These are phyloP conservation scores for Suillus tomentosus DNA, from an alignment of 768 basidiomycete species.

Conservation along the genomic window DNA sequence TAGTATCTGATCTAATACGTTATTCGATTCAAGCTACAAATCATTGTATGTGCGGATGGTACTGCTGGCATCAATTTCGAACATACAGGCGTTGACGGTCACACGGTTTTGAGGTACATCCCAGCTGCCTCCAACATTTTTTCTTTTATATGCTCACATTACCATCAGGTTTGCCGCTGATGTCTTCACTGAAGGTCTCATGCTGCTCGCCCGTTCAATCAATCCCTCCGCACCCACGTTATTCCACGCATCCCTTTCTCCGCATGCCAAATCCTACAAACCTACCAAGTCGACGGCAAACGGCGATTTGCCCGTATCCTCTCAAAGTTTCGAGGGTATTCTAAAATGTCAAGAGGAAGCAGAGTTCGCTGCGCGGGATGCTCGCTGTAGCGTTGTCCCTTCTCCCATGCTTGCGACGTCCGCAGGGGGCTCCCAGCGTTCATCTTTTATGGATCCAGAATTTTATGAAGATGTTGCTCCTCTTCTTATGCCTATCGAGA, in stretches of 20 bases:
- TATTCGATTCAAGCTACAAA: slow-evolving; percentile 68
- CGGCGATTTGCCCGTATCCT: too few relatives aligned
- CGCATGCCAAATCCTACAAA: slow-evolving; percentile 76
- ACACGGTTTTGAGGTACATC: slow-evolving; percentile 81
- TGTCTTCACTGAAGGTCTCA: slow-evolving; percentile 96
- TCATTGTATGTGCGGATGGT: slow-evolving; percentile 93
- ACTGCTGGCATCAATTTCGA: slow-evolving; percentile 98
- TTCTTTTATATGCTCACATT: slow-evolving; percentile 7
- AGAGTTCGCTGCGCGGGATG: too few relatives aligned
- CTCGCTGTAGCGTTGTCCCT: too few relatives aligned
- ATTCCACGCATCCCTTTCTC: slow-evolving; percentile 87
- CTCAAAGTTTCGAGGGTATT: too few relatives aligned
- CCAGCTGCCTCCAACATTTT: neutral
- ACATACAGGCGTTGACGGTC: slow-evolving; percentile 96
- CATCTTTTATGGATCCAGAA: too few relatives aligned
- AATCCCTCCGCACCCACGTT: slow-evolving; percentile 93
- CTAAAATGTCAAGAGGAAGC: too few relatives aligned
- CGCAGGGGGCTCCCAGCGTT: too few relatives aligned
- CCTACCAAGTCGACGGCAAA: slow-evolving; percentile 34
- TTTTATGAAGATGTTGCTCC: too few relatives aligned
- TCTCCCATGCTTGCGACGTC: too few relatives aligned
- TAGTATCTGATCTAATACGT: neutral
- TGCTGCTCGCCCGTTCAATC: slow-evolving; percentile 94
- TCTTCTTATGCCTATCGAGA: too few relatives aligned
- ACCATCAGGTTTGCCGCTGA: slow-evolving; percentile 76